Evolutionary conservation across 1,284 basidiomycete species (phyloP).

Genomic region (Singerocomus rubriflavus): DNA sequence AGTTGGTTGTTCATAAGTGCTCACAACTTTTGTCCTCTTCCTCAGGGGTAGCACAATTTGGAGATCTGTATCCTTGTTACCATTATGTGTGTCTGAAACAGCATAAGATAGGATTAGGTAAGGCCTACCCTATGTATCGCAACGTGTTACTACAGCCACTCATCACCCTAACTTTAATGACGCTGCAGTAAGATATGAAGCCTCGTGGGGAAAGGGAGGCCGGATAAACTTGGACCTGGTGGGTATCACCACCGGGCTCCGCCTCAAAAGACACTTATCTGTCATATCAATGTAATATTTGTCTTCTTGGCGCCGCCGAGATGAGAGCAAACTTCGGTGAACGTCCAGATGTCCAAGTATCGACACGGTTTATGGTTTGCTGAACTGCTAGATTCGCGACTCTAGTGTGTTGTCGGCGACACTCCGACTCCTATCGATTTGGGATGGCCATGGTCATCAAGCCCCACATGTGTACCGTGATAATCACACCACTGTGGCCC

Average conservation of each 20-base stretch:
- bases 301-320: not conserved
- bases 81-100: constrained; percentile 5
- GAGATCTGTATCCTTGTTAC: not conserved
- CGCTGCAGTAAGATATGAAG: constrained; percentile 1
- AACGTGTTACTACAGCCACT: constrained; percentile 19
- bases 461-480: not conserved
- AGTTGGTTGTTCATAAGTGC: constrained; percentile 3
- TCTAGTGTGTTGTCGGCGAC: not conserved
- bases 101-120: constrained; percentile 7
- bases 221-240: not conserved
- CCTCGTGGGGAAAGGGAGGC: constrained; percentile 24
- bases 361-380: not conserved
- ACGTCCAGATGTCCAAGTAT: not conserved
- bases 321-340: not conserved
- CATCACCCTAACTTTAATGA: not conserved
- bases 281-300: not conserved
- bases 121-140: constrained; percentile 10
- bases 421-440: not conserved
- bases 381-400: not conserved
- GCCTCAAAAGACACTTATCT: not conserved
- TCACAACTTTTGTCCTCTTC: not conserved
- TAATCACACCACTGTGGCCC: not conserved
- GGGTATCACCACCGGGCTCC: not conserved
- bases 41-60: constrained; percentile 8
- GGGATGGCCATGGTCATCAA: constrained; percentile 7